Conservation (phyloP, 345 rosid genomes). For the Erysimum cheiranthoides region DNA sequence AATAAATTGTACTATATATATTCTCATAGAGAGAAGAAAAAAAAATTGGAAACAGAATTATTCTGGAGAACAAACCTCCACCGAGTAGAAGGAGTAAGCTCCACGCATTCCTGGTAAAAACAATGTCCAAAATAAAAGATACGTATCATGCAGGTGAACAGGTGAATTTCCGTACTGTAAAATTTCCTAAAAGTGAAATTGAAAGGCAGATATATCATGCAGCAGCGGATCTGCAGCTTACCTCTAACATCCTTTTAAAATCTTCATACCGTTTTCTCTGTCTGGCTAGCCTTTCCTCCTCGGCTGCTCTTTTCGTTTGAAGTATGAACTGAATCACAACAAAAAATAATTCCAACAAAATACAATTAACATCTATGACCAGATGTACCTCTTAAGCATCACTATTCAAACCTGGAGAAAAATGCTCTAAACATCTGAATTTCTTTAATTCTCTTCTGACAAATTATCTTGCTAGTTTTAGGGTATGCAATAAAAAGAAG, state of each 20-base stretch:
- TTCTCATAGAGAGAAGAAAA: slow-evolving; percentile 1
- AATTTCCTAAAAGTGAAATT: slow-evolving; percentile 6
- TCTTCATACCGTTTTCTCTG: slow-evolving; percentile 81
- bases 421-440: slow-evolving; percentile 14
- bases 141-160: slow-evolving; percentile 15
- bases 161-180: slow-evolving; percentile 19
- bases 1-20: slow-evolving; percentile 23
- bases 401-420: slow-evolving; percentile 28
- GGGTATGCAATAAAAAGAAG: slow-evolving; percentile 23
- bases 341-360: slow-evolving; percentile 11
- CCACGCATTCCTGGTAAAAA: slow-evolving; percentile 67
- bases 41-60: slow-evolving; percentile 17
- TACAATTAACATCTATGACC: background rate
- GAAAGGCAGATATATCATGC: slow-evolving; percentile 19
- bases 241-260: slow-evolving; percentile 85
- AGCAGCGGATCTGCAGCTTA: slow-evolving; percentile 48
- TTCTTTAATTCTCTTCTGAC: slow-evolving; percentile 2
- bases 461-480: slow-evolving; percentile 15
- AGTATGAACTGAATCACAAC: slow-evolving; percentile 65
- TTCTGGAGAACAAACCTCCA: slow-evolving; percentile 76
- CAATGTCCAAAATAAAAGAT: slow-evolving; percentile 25
- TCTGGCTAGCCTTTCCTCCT: slow-evolving; percentile 75
- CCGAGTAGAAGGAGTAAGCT: slow-evolving; percentile 74
- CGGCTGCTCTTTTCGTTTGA: slow-evolving; percentile 79
- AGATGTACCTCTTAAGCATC: slow-evolving; percentile 30